Evolutionary conservation across 805 yeast genomes (phyloP), one percentile per base, ranked within the genome.

Genomic region (Sugiyamaella americana): DNA sequence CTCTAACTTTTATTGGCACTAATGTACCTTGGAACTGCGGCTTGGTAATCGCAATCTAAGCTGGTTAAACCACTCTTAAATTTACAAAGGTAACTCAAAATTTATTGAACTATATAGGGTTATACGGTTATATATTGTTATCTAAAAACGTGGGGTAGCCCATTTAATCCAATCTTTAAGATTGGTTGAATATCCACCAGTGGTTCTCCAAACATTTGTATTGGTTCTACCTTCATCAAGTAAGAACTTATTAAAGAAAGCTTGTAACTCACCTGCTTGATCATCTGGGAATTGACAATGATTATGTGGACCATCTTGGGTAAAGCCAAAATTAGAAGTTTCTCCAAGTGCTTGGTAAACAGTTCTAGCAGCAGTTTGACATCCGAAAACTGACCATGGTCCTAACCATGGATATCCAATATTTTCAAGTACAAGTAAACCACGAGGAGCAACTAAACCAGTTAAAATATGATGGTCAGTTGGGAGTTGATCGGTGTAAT

Each of bases 271-370:
- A 17, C 4, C 43, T 4, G 36, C 43, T 23, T 40, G 43, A 26
- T 40, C 43, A 22, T 16, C 18, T 24, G 37, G 43, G 35, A 40
- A 40, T 16, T 11, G 22, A 17, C 43, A 24, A 24, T 40, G 37
- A 21, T 40, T 24, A 13, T 40, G 43, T 10, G 43, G 43, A 20
- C 43, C 43, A 40, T 40, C 43, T 23, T 40, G 43, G 19, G 43
- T 24, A 23, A 17, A 40, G 6, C 43, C 43, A 13, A 40, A 16
- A 20, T 40, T 40, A 5, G 18, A 6, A 8, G 43, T 23, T 10
- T 8, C 43, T 4, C 43, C 43, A 5, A 40, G 8, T 11, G 43
- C 43, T 16, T 40, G 20, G 26, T 40, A 40, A 19, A 40, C 17
- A 6, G n/a, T 17, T 5, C 22, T 32, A 17, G 43, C 37, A 8